Evolutionary conservation across 2,329 filamentous ascomycete genomes (phyloP).

Genomic region (Colletotrichum musae): DNA sequence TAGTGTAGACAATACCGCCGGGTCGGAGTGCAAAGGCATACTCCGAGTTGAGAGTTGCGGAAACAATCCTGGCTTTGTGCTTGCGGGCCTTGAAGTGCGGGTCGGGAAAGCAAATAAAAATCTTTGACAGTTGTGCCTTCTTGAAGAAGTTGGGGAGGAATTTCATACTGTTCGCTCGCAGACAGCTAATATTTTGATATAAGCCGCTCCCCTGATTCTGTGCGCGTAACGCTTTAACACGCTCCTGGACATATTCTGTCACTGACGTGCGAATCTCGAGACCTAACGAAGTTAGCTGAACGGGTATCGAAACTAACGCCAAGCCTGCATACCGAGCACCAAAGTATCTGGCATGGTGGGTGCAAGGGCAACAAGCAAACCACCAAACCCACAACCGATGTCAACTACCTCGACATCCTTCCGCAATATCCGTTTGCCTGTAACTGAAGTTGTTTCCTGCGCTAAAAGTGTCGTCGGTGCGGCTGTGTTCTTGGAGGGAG

Average conservation of each 20-base stretch:
- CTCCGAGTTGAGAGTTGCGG: slow-evolving; percentile 88
- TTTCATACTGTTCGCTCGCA: slow-evolving; percentile 98
- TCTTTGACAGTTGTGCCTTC: slow-evolving; percentile 84
- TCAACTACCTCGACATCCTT: slow-evolving; percentile 92
- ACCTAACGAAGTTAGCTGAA: slow-evolving; percentile 62
- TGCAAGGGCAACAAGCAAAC: slow-evolving; percentile 87
- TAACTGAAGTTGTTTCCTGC: slow-evolving; percentile 21
- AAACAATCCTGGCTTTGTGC: slow-evolving; percentile 96
- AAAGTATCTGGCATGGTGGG: slow-evolving; percentile 86
- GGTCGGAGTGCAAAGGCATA: slow-evolving; percentile 91
- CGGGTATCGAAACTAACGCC: slow-evolving; percentile 13
- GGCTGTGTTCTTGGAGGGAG: background rate
- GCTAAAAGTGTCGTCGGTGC: background rate
- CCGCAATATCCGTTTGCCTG: slow-evolving; percentile 57
- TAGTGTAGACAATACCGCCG: slow-evolving; percentile 92
- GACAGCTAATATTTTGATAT: slow-evolving; percentile 90
- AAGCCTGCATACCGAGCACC: slow-evolving; percentile 76
- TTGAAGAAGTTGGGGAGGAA: slow-evolving; percentile 98
- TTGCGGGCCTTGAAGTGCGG: slow-evolving; percentile 98
- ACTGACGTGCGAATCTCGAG: slow-evolving; percentile 95
- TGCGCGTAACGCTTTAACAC: slow-evolving; percentile 83
- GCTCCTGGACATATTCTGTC: slow-evolving; percentile 89
- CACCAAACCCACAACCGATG: slow-evolving; percentile 97
- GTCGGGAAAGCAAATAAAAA: slow-evolving; percentile 98
- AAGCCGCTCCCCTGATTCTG: slow-evolving; percentile 68